Conservation (phyloP, 78 protist species). For the Creolimax fragrantissima region DNA sequence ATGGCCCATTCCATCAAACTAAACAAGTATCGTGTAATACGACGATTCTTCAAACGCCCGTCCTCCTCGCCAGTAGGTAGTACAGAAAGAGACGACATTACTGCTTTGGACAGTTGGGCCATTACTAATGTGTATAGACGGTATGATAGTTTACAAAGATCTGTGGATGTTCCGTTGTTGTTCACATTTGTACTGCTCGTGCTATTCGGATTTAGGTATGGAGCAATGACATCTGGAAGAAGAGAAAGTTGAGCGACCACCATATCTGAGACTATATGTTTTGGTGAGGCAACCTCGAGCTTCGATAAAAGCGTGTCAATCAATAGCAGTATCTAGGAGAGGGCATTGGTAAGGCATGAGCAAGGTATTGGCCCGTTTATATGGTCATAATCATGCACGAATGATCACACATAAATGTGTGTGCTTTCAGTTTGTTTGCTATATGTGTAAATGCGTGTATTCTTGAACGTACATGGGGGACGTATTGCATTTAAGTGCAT, state of each 20-base stretch:
- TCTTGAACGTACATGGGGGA: too few relatives aligned
- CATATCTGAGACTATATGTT: not conserved
- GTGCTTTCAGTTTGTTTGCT: too few relatives aligned
- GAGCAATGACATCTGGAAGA: not conserved
- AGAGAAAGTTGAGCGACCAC: not conserved
- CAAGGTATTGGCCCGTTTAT: not conserved
- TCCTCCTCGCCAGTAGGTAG: not conserved
- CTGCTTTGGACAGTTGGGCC: not conserved
- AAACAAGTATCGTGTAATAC: not conserved
- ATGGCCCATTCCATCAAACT: constrained; percentile 20
- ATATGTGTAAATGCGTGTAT: too few relatives aligned
- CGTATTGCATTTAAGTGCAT: too few relatives aligned
- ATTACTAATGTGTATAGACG: not conserved
- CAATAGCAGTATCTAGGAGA: too few relatives aligned
- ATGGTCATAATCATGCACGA: not conserved
- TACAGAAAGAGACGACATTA: not conserved
- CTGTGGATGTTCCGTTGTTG: not conserved
- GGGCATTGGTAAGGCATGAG: too few relatives aligned
- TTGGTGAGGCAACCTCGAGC: not conserved
- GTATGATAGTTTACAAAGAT: not conserved
- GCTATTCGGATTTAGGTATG: not conserved
- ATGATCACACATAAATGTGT: not conserved
- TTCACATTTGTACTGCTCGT: not conserved
- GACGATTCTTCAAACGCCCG: not conserved
- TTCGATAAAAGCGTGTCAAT: not conserved